Conservation (phyloP, 1,284 basidiomycete species). For the Puccinia horiana region DNA sequence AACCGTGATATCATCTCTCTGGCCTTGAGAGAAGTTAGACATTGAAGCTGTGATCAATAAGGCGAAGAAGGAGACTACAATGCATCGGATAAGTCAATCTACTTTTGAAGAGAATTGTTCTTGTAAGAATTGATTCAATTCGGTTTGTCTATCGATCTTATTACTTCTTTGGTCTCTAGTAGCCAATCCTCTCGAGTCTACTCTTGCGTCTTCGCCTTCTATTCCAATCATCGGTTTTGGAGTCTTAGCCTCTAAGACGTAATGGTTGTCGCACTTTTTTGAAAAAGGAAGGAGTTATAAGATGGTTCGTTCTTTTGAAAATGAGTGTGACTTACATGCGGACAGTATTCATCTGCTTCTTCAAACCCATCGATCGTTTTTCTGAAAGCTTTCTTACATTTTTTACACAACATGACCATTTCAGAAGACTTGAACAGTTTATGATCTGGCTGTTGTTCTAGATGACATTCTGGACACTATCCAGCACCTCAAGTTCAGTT, state of each 20-base stretch:
- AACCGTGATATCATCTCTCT: too few relatives aligned
- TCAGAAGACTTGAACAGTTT: conserved; percentile 74
- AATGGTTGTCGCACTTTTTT: conserved; percentile 48
- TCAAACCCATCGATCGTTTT: conserved; percentile 90
- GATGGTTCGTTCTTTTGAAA: background rate
- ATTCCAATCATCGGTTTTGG: conserved; percentile 43
- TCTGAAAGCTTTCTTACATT: conserved; percentile 93
- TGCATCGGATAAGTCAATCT: too few relatives aligned
- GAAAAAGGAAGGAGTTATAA: background rate
- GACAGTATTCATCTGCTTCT: conserved; percentile 95
- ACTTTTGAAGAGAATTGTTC: conserved; percentile 42
- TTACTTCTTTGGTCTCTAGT: conserved; percentile 20
- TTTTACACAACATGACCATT: conserved; percentile 94
- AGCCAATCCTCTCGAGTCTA: conserved; percentile 33
- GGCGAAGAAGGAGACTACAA: background rate
- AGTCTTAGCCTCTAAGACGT: conserved; percentile 44
- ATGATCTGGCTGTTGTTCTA: conserved; percentile 73
- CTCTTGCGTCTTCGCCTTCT: conserved; percentile 38
- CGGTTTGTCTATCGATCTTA: conserved; percentile 17
- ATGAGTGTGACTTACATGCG: conserved; percentile 63
- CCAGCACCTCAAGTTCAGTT: too few relatives aligned
- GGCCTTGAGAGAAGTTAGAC: too few relatives aligned
- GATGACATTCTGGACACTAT: conserved; percentile 87
- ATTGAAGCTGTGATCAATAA: background rate
- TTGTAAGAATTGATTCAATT: conserved; percentile 24